Base-by-base conservation (phyloP, 345 rosid species). In the Ceriops tagal region DNA sequence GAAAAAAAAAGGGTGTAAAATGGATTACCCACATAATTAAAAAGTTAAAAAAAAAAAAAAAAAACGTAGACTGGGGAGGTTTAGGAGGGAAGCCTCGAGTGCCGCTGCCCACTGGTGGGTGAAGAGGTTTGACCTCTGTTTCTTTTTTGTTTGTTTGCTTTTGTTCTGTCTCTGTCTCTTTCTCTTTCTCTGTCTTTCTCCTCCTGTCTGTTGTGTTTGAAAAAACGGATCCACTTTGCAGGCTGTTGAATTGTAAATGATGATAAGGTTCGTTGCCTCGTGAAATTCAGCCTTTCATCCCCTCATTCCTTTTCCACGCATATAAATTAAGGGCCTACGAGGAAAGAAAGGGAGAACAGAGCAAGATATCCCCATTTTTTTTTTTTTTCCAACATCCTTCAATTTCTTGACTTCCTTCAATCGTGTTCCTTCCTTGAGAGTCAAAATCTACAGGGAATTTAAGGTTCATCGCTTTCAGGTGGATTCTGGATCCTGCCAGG, bases 41-140 rank as follows among this genome's bases (percentile, higher is more conserved):
- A 8, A 6, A 34, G 7, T 6, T 32, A 0, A 32, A 32, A 32
- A 6, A 32, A 0, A 39, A 39, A 39, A 43, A 43, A 3, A 43
- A 3, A 10, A 2, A 7, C 46, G 15, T 10, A 39, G 46, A 10
- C 46, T 9, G 0, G 46, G 46, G 5, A 5, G 49, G 49, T 3
- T 43, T 13, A 31, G 74, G 66, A 43, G 64, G 71, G 66, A 49
- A 64, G 18, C 49, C 18, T 3, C 18, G 15, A 13, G 3, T 1
- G 13, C 15, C 46, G 3, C 46, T 10, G 46, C 3, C 15, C 64
- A 26, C 49, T 66, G 64, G 75, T 71, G 69, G 75, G 71, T 65
- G 67, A 73, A 67, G 71, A 70, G 69, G 74, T 70, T 75, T 80
- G 81, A 78, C 84, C 61, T 49, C 62, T 65, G 49, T 59, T 21